Evolutionary conservation across 2,329 filamentous ascomycete species (phyloP), one percentile per base, ranked within the genome.

Genomic region (Aureobasidium vineae): DNA sequence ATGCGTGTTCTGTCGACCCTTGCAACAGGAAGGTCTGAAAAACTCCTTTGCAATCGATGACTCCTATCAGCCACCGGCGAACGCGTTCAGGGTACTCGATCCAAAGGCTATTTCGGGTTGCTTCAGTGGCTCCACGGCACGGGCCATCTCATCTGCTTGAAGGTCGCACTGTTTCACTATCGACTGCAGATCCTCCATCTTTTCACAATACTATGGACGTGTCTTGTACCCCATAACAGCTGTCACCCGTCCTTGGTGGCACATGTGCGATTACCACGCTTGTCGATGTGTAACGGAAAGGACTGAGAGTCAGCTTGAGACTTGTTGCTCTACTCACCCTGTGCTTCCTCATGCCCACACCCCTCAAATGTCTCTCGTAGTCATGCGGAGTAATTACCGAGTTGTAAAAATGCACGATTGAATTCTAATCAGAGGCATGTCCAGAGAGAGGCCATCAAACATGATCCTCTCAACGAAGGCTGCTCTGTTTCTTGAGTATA

Each of bases 71-170:
- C 43, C 16, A 31, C 28, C n/a, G 19, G 28, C 31, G 41, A 61
- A 61, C 57, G 43, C 41, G 21, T 26, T 26, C 57, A 61, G 57
- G 57, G 43, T 61, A 38, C 19, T 36, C n/a, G 16, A 31, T 28
- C 13, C 19, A 38, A 61, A 61, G 41, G 57, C n/a, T 61, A 61
- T 61, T 49, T 49, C n/a, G 31, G 57, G 41, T 31, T 33, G 40
- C 43, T 61, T 6, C 10, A 33, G 26, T 61, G 57, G 57, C 28
- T 61, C n/a, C 15, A 38, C 26, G n/a, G 57, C 57, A 61, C 57
- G 57, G 57, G 15, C 57, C 57, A 49, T 61, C 57, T 61, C 57
- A 61, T 61, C 57, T 61, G 45, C 57, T 61, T 49, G 28, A 38
- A 61, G 57, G 57, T 36, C 28, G 41, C 41, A 36, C 41, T 43